Evolutionary conservation across 1,284 basidiomycete species (phyloP).

Genomic region (Fomitopsis pinicola): DNA sequence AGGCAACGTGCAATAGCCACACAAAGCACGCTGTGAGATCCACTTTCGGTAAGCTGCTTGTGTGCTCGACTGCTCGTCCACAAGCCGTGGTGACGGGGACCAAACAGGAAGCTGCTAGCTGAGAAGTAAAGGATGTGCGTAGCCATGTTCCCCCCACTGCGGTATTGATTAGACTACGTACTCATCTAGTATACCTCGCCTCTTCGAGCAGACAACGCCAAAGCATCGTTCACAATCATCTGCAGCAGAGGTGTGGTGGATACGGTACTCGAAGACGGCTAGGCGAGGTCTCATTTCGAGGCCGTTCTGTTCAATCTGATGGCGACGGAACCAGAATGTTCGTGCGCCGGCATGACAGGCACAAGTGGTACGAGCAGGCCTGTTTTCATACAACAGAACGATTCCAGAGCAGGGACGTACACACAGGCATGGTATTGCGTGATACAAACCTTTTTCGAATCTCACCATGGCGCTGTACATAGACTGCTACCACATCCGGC

Average conservation of each 20-base stretch:
- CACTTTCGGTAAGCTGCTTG: no score
- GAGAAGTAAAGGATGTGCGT: no score
- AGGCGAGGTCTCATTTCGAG: neutral
- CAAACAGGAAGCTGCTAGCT: no score
- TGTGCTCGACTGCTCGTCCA: no score
- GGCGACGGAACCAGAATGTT: neutral
- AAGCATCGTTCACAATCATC: no score
- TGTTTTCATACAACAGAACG: neutral
- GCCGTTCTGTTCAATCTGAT: neutral
- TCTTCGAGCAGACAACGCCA: no score
- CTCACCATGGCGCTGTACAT: neutral
- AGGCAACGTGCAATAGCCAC: no score
- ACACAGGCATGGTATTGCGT: neutral
- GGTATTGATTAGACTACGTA: no score
- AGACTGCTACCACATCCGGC: slow-evolving; percentile 1
- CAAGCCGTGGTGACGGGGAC: no score
- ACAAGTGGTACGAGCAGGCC: neutral
- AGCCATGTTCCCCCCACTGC: no score
- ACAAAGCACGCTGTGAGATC: no score
- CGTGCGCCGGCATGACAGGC: neutral
- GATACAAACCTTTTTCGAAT: neutral
- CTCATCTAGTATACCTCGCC: no score
- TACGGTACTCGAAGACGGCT: neutral
- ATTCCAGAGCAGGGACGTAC: neutral
- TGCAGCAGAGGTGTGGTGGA: neutral